Base-by-base conservation (phyloP, 2,329 filamentous ascomycete species). In the Fusarium coicis region DNA sequence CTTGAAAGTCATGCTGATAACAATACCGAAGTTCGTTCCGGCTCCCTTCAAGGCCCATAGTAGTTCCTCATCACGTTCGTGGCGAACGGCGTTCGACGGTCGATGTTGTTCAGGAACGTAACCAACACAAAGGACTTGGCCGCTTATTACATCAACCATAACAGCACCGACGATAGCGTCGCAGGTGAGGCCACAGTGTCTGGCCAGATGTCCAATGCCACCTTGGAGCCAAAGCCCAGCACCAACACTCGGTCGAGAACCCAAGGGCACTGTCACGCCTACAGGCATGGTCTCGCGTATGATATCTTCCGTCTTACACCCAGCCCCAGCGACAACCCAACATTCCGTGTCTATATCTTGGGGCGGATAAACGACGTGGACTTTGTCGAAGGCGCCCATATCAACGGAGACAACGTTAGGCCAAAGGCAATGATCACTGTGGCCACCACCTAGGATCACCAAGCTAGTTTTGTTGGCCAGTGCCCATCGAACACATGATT, bases 221-320 rank as follows among this genome's bases (percentile, higher is more conserved):
- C 90, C 90, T 81, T 92, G 89, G 52, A 92, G 81, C 88, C 89
- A 92, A 19, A 90, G 73, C 0, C 90, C 90, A 0, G 88, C 86
- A 6, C 90, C 90, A 32, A 92, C 89, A 71, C 89, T 91, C 70
- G 90, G 90, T 10, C 90, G 87, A 32, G 88, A 77, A 5, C 90
- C 90, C 7, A 92, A 77, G 1, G 90, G 89, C 5, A 92, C 85
- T 62, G 86, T 88, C 59, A 91, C 2, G 5, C 85, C 87, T 0
- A 71, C 81, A 4, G 64, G 79, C 82, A 86, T 86, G 42, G 87
- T 74, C 57, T 83, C 81, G 26, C 76, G 72, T 71, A 91, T 73
- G 66, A 92, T 87, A 54, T 90, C 86, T 2, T 83, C 87, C 0
- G 85, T 85, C 49, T 82, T 90, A 77, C 88, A 90, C 55, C 90